Evolutionary conservation across 1,139 yeast species (phyloP).

Genomic region (Saccharomyces hybrid): DNA sequence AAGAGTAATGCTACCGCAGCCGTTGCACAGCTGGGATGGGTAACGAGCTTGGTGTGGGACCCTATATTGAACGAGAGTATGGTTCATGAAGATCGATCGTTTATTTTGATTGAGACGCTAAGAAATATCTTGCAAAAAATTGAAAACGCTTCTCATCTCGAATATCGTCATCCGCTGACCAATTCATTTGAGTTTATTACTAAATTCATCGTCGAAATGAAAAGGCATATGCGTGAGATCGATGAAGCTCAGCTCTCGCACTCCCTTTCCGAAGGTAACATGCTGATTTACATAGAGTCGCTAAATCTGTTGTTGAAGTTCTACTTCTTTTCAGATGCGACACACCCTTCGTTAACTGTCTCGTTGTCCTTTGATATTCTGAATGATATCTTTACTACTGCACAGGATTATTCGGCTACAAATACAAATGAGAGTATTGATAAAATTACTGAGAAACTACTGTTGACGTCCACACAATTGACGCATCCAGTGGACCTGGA

Average conservation of each 20-base stretch:
- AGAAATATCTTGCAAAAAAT: background rate
- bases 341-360: background rate
- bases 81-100: background rate
- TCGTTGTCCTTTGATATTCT: background rate
- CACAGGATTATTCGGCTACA: background rate
- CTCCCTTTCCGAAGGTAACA: background rate
- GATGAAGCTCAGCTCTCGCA: background rate
- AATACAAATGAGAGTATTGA: background rate
- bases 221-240: background rate
- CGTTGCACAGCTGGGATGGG: background rate
- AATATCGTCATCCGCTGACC: background rate
- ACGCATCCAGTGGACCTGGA: slow-evolving; percentile 3
- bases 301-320: background rate
- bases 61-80: background rate
- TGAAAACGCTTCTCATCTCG: background rate
- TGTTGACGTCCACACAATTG: background rate
- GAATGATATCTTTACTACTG: background rate
- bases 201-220: background rate
- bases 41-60: background rate
- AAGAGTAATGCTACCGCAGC: slow-evolving; percentile 2
- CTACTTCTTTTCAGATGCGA: background rate
- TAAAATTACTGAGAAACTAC: slow-evolving; percentile 1
- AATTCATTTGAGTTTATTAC: background rate
- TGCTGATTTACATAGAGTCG: background rate
- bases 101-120: background rate